Evolutionary conservation across 2,329 filamentous ascomycete species (phyloP).

Genomic region (Phialophora expanda): DNA sequence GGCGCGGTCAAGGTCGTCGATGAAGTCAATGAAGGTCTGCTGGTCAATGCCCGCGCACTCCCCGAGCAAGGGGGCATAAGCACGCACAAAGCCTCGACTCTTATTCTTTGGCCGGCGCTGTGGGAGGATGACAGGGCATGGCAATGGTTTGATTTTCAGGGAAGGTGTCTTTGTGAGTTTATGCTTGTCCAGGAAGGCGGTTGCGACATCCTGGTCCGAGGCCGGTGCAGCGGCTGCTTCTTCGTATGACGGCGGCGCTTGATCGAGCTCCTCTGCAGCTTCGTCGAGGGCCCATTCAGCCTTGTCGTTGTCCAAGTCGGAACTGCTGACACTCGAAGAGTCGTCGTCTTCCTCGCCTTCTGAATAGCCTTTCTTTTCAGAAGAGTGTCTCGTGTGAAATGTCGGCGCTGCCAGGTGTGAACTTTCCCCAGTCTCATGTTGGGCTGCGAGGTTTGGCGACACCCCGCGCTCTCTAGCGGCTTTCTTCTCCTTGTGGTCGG

Average conservation of each 20-base stretch:
- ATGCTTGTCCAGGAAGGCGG: slow-evolving; percentile 25
- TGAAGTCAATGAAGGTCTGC: slow-evolving; percentile 55
- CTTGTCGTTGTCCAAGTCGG: slow-evolving; percentile 30
- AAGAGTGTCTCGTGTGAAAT: background rate
- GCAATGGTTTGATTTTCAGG: slow-evolving; percentile 25
- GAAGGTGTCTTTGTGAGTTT: slow-evolving; percentile 9
- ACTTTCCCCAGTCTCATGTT: slow-evolving; percentile 18
- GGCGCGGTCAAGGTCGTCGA: slow-evolving; percentile 53
- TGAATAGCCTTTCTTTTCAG: slow-evolving; percentile 12
- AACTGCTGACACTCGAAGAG: slow-evolving; percentile 23
- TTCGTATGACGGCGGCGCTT: slow-evolving; percentile 27
- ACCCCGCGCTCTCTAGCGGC: slow-evolving; percentile 20
- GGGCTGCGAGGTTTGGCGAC: slow-evolving; percentile 17
- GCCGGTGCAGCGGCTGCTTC: slow-evolving; percentile 16
- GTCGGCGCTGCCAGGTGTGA: background rate
- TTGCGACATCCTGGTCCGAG: slow-evolving; percentile 27
- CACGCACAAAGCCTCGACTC: slow-evolving; percentile 58
- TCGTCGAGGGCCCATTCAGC: slow-evolving; percentile 36
- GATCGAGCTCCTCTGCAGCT: slow-evolving; percentile 29
- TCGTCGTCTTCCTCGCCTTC: slow-evolving; percentile 22
- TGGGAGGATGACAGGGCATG: slow-evolving; percentile 58
- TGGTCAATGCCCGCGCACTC: slow-evolving; percentile 54
- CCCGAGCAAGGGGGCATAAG: slow-evolving; percentile 58
- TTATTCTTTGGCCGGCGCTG: slow-evolving; percentile 58
- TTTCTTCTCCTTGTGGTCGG: slow-evolving; percentile 36